Evolutionary conservation across 148 eudicot species (phyloP), one percentile per base, ranked within the genome.

Genomic region (Talinum fruticosum): DNA sequence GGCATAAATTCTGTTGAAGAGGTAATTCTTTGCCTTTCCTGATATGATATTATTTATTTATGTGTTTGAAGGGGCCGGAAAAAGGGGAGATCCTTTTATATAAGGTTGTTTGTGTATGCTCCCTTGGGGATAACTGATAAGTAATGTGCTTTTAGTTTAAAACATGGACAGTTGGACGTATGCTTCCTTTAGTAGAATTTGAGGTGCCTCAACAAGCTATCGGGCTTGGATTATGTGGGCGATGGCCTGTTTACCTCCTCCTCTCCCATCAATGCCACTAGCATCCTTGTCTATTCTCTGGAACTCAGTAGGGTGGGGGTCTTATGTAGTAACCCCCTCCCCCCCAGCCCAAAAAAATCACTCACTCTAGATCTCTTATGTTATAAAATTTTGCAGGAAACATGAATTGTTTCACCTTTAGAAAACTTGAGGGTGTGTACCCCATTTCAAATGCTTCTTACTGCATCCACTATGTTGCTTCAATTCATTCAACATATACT

Each of bases 1-100:
- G 99, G 99, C 83, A 93, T 95, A 73, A 86, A 87, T 83, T 83
- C 91, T 57, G 65, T 92, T 78, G 91, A 88, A 81, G 97, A 95
- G 99, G 99, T 95, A 73, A 24, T 62, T 10, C 18, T 77, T 44
- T 74, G 73, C 66, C 62, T 44, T 41, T 41, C 47, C 47, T 3
- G 47, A 41, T 41, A 14, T 41, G 47, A 41, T 41, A 3, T 41
- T 14, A 2, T 41, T 41, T 41, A 41, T 10, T 41, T 41, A 14
- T 8, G 12, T 41, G 47, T 8, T 41, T 38, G 73, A 33, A 54
- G 53, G 18, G 54, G 54, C 0, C 44, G 73, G 19, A 24, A 15
- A 7, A 24, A 1, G 62, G 26, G 21, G 62, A n/a, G 62, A 23
- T 54, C 3, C 33, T 62, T 16, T 70, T 1, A 8, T 36, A 21